Conservation (phyloP, 164 flowering plant species). For the Echeveria elegans region DNA sequence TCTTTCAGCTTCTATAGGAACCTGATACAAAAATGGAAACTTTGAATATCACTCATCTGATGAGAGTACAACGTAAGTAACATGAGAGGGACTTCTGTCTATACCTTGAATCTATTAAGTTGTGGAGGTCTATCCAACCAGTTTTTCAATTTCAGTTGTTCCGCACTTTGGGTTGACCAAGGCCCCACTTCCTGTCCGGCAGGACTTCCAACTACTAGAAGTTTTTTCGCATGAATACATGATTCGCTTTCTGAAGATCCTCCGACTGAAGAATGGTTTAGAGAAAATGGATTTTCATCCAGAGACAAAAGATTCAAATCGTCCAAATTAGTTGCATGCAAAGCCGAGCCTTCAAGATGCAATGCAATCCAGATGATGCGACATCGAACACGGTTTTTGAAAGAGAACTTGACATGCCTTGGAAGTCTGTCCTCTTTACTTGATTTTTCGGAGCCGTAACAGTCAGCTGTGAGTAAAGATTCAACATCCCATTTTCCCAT, state of each 20-base stretch:
- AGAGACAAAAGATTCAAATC: constrained; percentile 63
- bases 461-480: constrained; percentile 61
- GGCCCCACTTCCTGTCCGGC: constrained; percentile 37
- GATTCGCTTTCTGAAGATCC: constrained; percentile 48
- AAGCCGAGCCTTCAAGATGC: constrained; percentile 53
- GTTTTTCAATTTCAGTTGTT: constrained; percentile 40
- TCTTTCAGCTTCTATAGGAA: constrained; percentile 79
- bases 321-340: constrained; percentile 65
- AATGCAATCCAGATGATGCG: constrained; percentile 88
- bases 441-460: constrained; percentile 60
- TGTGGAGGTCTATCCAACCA: constrained; percentile 79
- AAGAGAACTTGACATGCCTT: constrained; percentile 70
- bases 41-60: not conserved
- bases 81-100: constrained; percentile 4
- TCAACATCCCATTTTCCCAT: constrained; percentile 90
- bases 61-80: not conserved
- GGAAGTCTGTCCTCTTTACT: constrained; percentile 30
- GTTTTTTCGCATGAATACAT: constrained; percentile 80
- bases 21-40: constrained; percentile 31
- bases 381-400: constrained; percentile 70
- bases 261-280: constrained; percentile 73
- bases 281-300: constrained; percentile 75
- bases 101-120: constrained; percentile 70
- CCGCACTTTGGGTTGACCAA: constrained; percentile 35
- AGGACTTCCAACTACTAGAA: constrained; percentile 66